Conservation (phyloP, 305 asterid species). For the Solanum chacoense region DNA sequence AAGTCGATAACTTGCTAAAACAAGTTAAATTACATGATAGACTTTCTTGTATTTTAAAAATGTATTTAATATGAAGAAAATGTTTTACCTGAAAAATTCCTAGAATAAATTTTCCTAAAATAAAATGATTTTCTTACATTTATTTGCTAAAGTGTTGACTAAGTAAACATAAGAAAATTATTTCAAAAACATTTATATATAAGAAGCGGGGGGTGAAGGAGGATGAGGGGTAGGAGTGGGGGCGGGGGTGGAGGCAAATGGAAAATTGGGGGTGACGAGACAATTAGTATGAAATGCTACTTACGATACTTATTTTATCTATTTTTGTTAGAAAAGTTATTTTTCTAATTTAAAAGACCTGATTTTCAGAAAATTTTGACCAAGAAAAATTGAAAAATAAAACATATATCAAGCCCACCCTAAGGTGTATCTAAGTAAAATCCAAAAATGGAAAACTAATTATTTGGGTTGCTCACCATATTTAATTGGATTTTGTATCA, state of each 20-base stretch:
- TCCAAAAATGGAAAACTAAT: not conserved
- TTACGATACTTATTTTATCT: not conserved
- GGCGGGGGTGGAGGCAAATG: too few relatives aligned
- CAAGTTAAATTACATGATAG: not conserved
- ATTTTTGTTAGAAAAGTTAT: not conserved
- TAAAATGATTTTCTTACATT: not conserved
- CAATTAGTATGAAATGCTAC: not conserved
- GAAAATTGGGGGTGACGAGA: not conserved
- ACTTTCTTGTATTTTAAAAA: not conserved
- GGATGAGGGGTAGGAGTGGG: not conserved
- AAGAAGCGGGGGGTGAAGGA: not conserved
- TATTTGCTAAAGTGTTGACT: not conserved
- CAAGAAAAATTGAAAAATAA: not conserved
- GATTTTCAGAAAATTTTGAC: fast-evolving
- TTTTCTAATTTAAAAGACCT: not conserved
- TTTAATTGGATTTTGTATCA: conserved; percentile 23
- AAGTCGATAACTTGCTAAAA: not conserved
- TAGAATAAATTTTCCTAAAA: not conserved
- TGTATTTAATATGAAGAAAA: not conserved
- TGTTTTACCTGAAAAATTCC: not conserved
- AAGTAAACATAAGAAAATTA: not conserved
- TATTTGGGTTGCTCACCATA: conserved; percentile 21
- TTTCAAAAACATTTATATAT: not conserved
- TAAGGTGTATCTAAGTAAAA: not conserved
- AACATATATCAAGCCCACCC: not conserved